Conservation (phyloP, 2,329 filamentous ascomycete species). For the Ophiostoma triangulosporum region DNA sequence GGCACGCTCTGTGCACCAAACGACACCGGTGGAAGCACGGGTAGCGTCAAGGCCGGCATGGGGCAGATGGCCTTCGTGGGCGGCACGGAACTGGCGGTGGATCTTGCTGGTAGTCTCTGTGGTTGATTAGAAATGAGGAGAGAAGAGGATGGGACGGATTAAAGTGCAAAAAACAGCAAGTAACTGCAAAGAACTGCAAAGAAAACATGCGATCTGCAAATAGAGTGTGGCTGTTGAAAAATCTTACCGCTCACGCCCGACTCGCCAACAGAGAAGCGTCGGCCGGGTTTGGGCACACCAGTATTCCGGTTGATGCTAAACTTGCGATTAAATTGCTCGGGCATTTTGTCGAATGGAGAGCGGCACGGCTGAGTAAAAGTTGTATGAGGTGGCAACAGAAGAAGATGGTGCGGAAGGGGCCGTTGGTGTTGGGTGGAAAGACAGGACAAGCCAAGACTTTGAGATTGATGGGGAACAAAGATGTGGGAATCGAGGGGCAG, state of each 20-base stretch:
- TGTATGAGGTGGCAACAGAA: background rate
- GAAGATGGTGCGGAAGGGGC: background rate
- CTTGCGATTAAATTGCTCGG: conserved; percentile 37
- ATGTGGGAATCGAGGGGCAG: conserved; percentile 1
- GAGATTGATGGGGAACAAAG: background rate
- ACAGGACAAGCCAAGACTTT: background rate
- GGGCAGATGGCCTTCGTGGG: conserved; percentile 80
- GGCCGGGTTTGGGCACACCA: conserved; percentile 40
- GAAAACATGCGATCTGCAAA: too few relatives aligned
- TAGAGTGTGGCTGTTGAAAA: background rate
- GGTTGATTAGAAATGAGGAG: background rate
- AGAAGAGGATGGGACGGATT: background rate
- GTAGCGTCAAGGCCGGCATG: conserved; percentile 84
- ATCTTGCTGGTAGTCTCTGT: conserved; percentile 70
- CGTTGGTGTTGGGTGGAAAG: background rate
- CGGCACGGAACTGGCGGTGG: conserved; percentile 77
- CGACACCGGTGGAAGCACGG: conserved; percentile 80
- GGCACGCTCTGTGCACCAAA: conserved; percentile 83
- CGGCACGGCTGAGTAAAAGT: conserved; percentile 30
- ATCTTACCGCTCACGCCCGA: conserved; percentile 40
- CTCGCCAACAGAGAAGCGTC: conserved; percentile 47
- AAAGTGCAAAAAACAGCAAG: background rate
- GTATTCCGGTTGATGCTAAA: conserved; percentile 56
- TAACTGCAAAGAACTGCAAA: too few relatives aligned
- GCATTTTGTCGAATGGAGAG: background rate